Evolutionary conservation across 345 rosid species (phyloP).

Genomic region (Luvunga scandens): DNA sequence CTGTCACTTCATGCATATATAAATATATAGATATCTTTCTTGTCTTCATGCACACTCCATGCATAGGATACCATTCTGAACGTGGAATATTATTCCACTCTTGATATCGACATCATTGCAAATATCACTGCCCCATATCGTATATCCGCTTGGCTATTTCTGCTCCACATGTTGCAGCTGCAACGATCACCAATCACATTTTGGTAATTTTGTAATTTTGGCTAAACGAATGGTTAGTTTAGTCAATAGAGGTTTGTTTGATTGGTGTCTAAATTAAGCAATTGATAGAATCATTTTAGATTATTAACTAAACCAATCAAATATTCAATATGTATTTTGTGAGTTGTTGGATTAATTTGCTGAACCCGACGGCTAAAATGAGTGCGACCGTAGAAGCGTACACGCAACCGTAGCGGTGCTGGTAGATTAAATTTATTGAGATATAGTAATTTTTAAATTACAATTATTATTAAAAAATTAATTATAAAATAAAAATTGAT

Average conservation of each 20-base stretch:
- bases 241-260: not conserved
- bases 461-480: no score
- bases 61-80: slow-evolving; percentile 42
- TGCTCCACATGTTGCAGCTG: not conserved
- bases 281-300: not conserved
- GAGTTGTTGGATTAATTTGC: not conserved
- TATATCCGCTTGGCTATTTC: not conserved
- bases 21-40: not conserved
- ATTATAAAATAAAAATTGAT: no score
- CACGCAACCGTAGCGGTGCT: not conserved
- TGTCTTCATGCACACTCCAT: slow-evolving; percentile 21
- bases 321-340: no score
- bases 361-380: not conserved
- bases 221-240: not conserved
- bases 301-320: no score
- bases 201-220: not conserved
- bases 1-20: slow-evolving; percentile 23
- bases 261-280: not conserved
- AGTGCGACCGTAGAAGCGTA: not conserved
- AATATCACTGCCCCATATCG: slow-evolving; percentile 3
- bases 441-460: no score
- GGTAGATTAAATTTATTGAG: no score
- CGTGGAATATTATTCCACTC: slow-evolving; percentile 15
- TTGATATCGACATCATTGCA: not conserved
- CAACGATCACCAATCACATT: not conserved